Evolutionary conservation across 352 stramenopile genomes (phyloP).

Genomic region (Nothophytophthora sp.): DNA sequence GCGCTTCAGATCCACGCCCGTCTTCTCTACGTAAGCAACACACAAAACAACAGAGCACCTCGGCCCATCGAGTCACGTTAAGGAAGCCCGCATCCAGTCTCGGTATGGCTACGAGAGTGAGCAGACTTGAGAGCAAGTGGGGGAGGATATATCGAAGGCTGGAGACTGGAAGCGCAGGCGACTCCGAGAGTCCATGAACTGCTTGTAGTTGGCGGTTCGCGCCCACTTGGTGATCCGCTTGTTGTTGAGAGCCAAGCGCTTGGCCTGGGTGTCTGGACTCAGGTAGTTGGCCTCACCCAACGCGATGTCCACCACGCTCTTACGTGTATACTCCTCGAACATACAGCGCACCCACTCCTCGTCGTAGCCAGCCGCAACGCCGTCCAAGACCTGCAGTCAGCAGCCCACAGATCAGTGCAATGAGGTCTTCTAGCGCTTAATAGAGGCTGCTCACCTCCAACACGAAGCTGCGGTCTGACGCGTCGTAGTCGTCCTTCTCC

Average conservation of each 20-base stretch:
- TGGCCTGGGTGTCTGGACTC: slow-evolving; percentile 66
- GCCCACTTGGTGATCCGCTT: slow-evolving; percentile 89
- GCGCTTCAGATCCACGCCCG: slow-evolving; percentile 76
- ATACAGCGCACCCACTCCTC: slow-evolving; percentile 89
- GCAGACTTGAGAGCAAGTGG: slow-evolving; percentile 37
- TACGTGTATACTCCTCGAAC: slow-evolving; percentile 88
- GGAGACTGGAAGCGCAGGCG: slow-evolving; percentile 45
- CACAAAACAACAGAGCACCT: slow-evolving; percentile 26
- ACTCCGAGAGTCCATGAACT: slow-evolving; percentile 62
- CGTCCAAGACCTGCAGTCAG: slow-evolving; percentile 69
- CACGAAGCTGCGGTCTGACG: slow-evolving; percentile 68
- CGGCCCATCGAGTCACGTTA: slow-evolving; percentile 36
- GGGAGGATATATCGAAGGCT: slow-evolving; percentile 89
- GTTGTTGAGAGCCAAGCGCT: slow-evolving; percentile 83
- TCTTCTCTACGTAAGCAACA: slow-evolving; percentile 76
- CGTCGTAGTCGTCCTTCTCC: slow-evolving; percentile 81
- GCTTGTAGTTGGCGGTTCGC: slow-evolving; percentile 86
- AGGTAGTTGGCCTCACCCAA: slow-evolving; percentile 80
- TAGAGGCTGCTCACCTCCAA: slow-evolving; percentile 67
- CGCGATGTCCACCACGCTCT: slow-evolving; percentile 83
- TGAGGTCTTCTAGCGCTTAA: too few relatives aligned
- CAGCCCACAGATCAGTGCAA: too few relatives aligned
- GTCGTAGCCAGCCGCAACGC: slow-evolving; percentile 73
- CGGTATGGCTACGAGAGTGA: slow-evolving; percentile 47
- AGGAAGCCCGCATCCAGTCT: slow-evolving; percentile 38